Conservation (phyloP, 192 early-diverging fungal genomes). For the Glomus cerebriforme region DNA sequence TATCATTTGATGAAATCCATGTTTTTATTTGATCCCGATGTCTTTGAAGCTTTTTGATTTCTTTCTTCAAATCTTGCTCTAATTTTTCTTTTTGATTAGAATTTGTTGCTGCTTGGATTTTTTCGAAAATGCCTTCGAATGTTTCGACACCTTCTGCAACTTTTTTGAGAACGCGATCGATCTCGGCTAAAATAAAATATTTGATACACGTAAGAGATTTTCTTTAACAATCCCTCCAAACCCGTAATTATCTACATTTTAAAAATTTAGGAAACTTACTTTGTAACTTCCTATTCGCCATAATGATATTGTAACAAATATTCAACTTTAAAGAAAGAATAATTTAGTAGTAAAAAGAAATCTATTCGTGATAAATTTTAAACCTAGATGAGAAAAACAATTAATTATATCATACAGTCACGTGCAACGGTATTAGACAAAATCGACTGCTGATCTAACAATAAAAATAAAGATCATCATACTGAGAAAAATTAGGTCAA, state of each 20-base stretch:
- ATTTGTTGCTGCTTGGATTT: slow-evolving; percentile 80
- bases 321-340: too few relatives aligned
- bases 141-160: slow-evolving; percentile 94
- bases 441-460: too few relatives aligned
- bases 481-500: too few relatives aligned
- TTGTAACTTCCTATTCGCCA: slow-evolving; percentile 36
- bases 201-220: neutral
- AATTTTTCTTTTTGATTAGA: slow-evolving; percentile 95
- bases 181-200: slow-evolving; percentile 71
- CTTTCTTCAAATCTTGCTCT: slow-evolving; percentile 95
- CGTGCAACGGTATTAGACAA: too few relatives aligned
- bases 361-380: too few relatives aligned
- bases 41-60: slow-evolving; percentile 98
- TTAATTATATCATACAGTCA: too few relatives aligned
- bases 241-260: neutral
- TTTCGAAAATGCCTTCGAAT: slow-evolving; percentile 90
- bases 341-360: too few relatives aligned
- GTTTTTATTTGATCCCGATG: slow-evolving; percentile 97
- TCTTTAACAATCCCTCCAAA: neutral
- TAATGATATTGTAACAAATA: slow-evolving; percentile 3
- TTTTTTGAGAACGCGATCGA: slow-evolving; percentile 93
- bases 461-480: too few relatives aligned
- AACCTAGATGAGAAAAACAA: too few relatives aligned
- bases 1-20: slow-evolving; percentile 92
- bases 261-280: slow-evolving; percentile 17